Conservation (phyloP, 2,329 filamentous ascomycete genomes). For the Fusarium phyllophilum region DNA sequence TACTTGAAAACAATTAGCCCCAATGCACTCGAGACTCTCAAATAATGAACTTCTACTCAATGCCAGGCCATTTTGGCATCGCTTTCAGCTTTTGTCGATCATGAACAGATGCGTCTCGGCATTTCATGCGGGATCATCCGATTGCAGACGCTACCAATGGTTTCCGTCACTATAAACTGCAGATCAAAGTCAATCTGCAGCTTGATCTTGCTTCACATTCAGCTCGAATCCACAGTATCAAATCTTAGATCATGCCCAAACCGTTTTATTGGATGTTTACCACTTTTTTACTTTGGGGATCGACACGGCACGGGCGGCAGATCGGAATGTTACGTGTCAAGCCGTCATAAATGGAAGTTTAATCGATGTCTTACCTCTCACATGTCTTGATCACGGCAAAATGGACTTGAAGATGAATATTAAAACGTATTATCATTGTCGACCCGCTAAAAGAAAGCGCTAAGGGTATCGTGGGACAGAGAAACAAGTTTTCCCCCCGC, state of each 20-base stretch:
- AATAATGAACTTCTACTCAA: accelerated
- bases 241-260: accelerated
- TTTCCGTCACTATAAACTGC: background rate
- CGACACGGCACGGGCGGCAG: background rate
- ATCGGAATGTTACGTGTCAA: background rate
- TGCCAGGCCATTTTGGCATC: no score
- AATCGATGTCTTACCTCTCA: background rate
- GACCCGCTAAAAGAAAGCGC: background rate
- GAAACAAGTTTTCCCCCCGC: background rate
- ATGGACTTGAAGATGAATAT: background rate
- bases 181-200: background rate
- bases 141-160: background rate
- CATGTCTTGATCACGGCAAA: background rate
- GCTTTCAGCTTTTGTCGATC: background rate
- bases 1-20: background rate
- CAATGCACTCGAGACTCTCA: no score
- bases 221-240: background rate
- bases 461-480: background rate
- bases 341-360: background rate
- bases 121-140: background rate
- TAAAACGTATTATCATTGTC: background rate
- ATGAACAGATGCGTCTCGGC: background rate
- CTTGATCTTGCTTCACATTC: accelerated
- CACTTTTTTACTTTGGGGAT: background rate
- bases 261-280: background rate